Conservation (phyloP, 345 rosid genomes). For the Corchorus olitorius region DNA sequence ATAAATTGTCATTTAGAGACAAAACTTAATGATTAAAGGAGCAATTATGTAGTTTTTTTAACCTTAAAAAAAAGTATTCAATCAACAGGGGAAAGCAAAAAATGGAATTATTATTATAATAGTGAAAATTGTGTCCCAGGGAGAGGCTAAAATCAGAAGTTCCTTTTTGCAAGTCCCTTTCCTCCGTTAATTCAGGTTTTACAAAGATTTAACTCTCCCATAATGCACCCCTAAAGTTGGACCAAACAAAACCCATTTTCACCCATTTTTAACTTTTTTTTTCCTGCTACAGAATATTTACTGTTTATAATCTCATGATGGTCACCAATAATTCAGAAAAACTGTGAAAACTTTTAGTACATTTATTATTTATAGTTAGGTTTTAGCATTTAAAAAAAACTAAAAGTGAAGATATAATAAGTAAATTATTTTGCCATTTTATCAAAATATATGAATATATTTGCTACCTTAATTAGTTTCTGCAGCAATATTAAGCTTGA, state of each 20-base stretch:
- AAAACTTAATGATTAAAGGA: neutral
- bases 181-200: slow-evolving; percentile 1
- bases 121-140: neutral
- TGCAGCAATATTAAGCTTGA: too few relatives aligned
- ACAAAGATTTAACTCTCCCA: neutral
- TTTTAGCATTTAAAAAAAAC: too few relatives aligned
- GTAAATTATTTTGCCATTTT: too few relatives aligned
- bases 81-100: neutral
- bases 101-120: too few relatives aligned
- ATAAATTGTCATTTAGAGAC: neutral
- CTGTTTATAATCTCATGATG: neutral
- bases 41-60: neutral
- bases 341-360: neutral
- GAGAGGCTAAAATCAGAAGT: neutral
- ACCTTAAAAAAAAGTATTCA: too few relatives aligned
- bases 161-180: neutral
- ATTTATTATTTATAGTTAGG: too few relatives aligned
- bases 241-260: neutral
- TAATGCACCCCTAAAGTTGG: slow-evolving; percentile 15
- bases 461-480: too few relatives aligned
- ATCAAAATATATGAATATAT: too few relatives aligned
- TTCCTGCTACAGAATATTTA: too few relatives aligned
- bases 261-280: neutral
- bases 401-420: too few relatives aligned
- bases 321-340: neutral